Base-by-base conservation (phyloP, 495 filamentous ascomycete genomes). In the Neurospora tetraspora region DNA sequence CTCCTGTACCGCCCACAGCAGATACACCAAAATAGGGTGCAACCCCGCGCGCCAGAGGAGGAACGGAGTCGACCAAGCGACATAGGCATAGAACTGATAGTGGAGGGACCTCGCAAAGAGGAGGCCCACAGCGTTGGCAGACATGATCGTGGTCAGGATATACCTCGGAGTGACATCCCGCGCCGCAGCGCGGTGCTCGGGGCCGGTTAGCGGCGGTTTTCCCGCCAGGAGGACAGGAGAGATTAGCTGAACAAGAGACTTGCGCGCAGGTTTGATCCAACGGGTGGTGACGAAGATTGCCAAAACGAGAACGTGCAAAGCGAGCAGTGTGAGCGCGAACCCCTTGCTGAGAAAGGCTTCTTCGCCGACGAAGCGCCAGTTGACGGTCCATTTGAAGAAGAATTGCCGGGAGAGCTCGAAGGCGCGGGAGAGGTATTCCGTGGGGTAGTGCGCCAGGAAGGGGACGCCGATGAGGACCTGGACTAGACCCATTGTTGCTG, bases 321-420 rank as follows among this genome's bases (percentile, higher is more conserved):
- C 85, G 23, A 98, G 82, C 53, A 99, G 83, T 9, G 80, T 80
- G 23, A 90, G 68, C 42, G 94, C 89, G 78, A 98, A 97, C 14
- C 84, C 79, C 71, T 82, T 87, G 69, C 93, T 96, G 31, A 96
- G 85, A 75, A 99, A 99, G 2, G 80, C 80, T 27, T 93, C 89
- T 78, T 98, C 93, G 14, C 90, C 89, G 6, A 98, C 80, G 76
- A 99, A 98, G 61, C 95, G 88, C 95, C 95, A 99, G 80, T 99
- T 99, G 72, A 99, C 96, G 0, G 96, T 98, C 96, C 96, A 98
- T 79, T 97, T 94, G 85, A 93, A 98, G 74, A 97, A 85, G 80
- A 99, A 99, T 75, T 90, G 88, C 65, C 96, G 86, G 37, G 92
- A 92, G 37, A 99, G 84, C 83, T 99, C 94, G 76, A 99, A 99